Evolutionary conservation across 2,329 filamentous ascomycete species (phyloP), one percentile per base, ranked within the genome.

Genomic region (Truncatella angustata): DNA sequence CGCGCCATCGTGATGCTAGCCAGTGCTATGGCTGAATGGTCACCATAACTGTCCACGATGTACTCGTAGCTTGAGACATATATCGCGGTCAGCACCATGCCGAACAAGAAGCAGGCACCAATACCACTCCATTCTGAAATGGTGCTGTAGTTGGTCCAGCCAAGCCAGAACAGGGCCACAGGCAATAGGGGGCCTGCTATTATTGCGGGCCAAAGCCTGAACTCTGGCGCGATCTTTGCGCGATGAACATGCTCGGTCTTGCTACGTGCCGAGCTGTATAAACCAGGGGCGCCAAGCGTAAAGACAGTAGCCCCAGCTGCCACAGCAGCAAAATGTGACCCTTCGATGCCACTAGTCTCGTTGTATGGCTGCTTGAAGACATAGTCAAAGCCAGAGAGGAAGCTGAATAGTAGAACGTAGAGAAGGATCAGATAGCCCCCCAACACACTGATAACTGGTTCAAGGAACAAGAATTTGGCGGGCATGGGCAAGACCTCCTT

Each of bases 131-230:
- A 3, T 9, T 14, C 10, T 20, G 21, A 26, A 6, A 44, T 10
- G 24, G 6, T 44, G 40, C 18, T 44, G 23, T 20, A 44, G 21
- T 44, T 26, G 20, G 40, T 81, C 80, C 80, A 84, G 0, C 73
- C 80, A 65, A 84, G 78, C 79, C 80, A 84, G 62, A 84, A 81
- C 3, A 84, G 67, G 1, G 68, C 70, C 26, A 81, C 66, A 0
- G 80, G 78, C 64, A 84, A 20, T 12, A 14, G 23, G 16, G 40
- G 40, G 10, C 40, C 40, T 20, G 40, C 21, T 23, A 44, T 26
- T 44, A 44, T 82, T 3, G 72, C 71, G 45, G 73, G 79, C 70
- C 74, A 81, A 0, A 84, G 66, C 5, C 79, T 70, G 35, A 79
- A 76, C 52, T 84, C 81, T 0, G 79, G 79, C 3, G 73, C 67